Base-by-base conservation (phyloP, 306 rosid genomes). In the Fragaria vesca region DNA sequence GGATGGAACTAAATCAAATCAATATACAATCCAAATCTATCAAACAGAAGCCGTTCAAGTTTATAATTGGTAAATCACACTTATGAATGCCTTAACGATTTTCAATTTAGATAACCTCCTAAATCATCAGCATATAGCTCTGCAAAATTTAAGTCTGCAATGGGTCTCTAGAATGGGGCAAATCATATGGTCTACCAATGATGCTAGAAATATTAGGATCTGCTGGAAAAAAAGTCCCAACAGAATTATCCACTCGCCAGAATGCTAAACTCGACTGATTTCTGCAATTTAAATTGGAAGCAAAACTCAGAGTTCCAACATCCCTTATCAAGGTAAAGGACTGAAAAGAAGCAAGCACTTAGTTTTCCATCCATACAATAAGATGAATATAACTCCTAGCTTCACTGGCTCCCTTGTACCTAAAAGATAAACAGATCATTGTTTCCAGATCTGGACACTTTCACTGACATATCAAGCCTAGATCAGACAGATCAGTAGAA, bases 241-340 rank as follows among this genome's bases (percentile, higher is more conserved):
- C 81, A 76, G 95, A 90, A 83, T 91, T 95, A 81, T 92, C 93
- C 79, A 90, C 96, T 8, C 98, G 93, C 97, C 97, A 95, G 83
- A 95, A 89, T 73, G 96, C 86, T 77, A 88, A 80, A 78, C 83
- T 69, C 70, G 88, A 80, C 62, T 76, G 74, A 51, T 71, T 77
- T 81, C 97, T 92, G 92, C 91, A 85, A 66, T 79, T 77, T 57
- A 78, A 73, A 75, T 42, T 71, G 38, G 43, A 45, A 52, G 15
- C 38, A 67, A 26, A 58, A 77, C 60, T 76, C 57, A 21, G 32
- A 20, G 40, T 58, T 67, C 52, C 36, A 51, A 8, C 52, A 36
- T 36, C 40, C 36, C 47, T n/a, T 6, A 36, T 55, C 76, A 73
- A 36, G 21, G 45, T 20, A 15, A 55, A 42, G 21, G 15, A 5